Base-by-base conservation (phyloP, 2,329 filamentous ascomycete species). In the Davidsoniella eucalypti region DNA sequence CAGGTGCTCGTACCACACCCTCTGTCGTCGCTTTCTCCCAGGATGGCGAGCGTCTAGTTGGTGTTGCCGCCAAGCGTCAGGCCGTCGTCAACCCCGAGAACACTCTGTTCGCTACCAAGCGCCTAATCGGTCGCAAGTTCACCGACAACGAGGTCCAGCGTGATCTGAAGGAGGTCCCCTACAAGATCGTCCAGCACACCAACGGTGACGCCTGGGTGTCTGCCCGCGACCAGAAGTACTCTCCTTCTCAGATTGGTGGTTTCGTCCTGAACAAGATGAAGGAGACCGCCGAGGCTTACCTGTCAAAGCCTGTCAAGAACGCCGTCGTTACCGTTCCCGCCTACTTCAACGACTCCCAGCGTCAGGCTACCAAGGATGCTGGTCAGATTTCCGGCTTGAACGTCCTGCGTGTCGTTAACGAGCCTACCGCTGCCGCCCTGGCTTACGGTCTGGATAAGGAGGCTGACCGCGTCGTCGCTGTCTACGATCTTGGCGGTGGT, bases 221-320 rank as follows among this genome's bases (percentile, higher is more conserved):
- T 68, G 85, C 88, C 60, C 87, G 87, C 59, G 87, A 82, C 64
- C 80, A 95, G 70, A 94, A 88, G 69, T 95, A 95, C 76, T 95
- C 88, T 57, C 90, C 90, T 52, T 94, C 88, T n/a, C 90, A 96
- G 69, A 86, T 96, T 57, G 90, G 90, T 77, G 90, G 88, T 63
- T 94, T 95, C 68, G 76, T 95, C 58, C 78, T 96, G 61, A 82
- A 87, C 68, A 95, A 96, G 80, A 95, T 95, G 90, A 95, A 94
- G 80, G 90, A 95, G 76, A 96, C 90, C 48, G 90, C 90, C 57
- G 88, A 95, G 74, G 75, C 84, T 55, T 94, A 93, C 72, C 78
- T 94, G 57, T 80, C 84, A 70, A 94, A 87, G 75, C 78, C 79
- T 54, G 71, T 94, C 62, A 92, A 94, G 78, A 94, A 96, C 65